These are phyloP conservation scores for Ochetophila trinervis DNA, from an alignment of 306 rosid species.

Conservation along the genomic window DNA sequence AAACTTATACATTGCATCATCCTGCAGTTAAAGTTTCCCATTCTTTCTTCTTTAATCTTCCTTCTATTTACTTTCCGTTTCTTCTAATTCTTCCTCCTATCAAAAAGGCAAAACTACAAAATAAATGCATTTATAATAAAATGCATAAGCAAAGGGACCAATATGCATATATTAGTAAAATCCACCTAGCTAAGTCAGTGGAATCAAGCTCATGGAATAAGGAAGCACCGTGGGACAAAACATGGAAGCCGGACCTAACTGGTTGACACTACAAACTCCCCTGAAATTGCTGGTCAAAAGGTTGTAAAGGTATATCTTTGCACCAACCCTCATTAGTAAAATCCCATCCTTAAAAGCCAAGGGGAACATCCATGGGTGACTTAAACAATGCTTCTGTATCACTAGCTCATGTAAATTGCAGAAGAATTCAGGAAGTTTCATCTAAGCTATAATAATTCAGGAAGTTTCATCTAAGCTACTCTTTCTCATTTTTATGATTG, in stretches of 20 bases:
- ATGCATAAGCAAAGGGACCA: too few species aligned
- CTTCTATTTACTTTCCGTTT: too few species aligned
- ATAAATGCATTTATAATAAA: too few species aligned
- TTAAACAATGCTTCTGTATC: neutral
- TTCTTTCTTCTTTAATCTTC: too few species aligned
- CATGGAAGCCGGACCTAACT: slow-evolving; percentile 34
- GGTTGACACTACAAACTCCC: slow-evolving; percentile 29
- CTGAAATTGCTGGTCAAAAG: slow-evolving; percentile 24
- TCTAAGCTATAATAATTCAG: too few species aligned
- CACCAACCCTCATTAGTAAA: slow-evolving; percentile 41
- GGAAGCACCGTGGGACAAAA: slow-evolving; percentile 42
- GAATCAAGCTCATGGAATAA: slow-evolving; percentile 48
- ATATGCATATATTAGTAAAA: too few species aligned
- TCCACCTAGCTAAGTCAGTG: slow-evolving; percentile 7
- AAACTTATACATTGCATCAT: too few species aligned
- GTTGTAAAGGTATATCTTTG: slow-evolving; percentile 35
- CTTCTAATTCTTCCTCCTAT: too few species aligned
- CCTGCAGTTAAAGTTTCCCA: too few species aligned
- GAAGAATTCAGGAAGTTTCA: slow-evolving; percentile 34
- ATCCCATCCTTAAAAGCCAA: slow-evolving; percentile 48
- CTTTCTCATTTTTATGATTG: too few species aligned
- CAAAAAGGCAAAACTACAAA: too few species aligned
- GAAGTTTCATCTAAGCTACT: too few species aligned
- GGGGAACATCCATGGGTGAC: slow-evolving; percentile 49
- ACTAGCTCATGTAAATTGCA: slow-evolving; percentile 34